Evolutionary conservation across 306 rosid species (phyloP).

Genomic region (Lathyrus tuberosus): DNA sequence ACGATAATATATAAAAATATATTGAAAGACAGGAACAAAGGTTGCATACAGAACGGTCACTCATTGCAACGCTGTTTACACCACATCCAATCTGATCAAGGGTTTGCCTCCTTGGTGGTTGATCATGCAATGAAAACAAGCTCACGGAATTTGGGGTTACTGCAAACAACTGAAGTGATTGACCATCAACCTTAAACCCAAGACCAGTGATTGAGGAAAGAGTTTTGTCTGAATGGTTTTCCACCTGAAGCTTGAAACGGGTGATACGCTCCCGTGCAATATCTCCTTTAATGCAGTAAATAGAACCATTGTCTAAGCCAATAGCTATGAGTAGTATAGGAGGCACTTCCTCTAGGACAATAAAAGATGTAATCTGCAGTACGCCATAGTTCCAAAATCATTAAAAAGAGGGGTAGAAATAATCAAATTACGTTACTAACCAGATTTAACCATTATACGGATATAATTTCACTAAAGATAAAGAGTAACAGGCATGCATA

Average conservation of each 20-base stretch:
- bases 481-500: slow-evolving; percentile 15
- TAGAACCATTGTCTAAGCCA: slow-evolving; percentile 89
- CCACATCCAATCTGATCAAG: slow-evolving; percentile 94
- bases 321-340: slow-evolving; percentile 89
- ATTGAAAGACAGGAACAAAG: slow-evolving; percentile 27
- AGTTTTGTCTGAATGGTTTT: slow-evolving; percentile 61
- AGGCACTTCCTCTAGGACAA: slow-evolving; percentile 92
- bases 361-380: slow-evolving; percentile 89
- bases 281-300: slow-evolving; percentile 95
- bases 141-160: slow-evolving; percentile 86
- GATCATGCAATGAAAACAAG: slow-evolving; percentile 74
- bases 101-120: slow-evolving; percentile 85
- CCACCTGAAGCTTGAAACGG: slow-evolving; percentile 90
- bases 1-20: slow-evolving; percentile 8
- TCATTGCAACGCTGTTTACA: slow-evolving; percentile 79
- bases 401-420: slow-evolving; percentile 7
- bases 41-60: slow-evolving; percentile 80
- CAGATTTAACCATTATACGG: not conserved
- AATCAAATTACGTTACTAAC: slow-evolving; percentile 9
- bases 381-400: slow-evolving; percentile 33
- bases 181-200: slow-evolving; percentile 94
- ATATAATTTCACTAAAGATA: slow-evolving; percentile 18
- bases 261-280: slow-evolving; percentile 94
- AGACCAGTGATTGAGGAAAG: slow-evolving; percentile 74
- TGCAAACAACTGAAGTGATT: slow-evolving; percentile 87